These are phyloP conservation scores for Umbelopsis isabellina DNA, from an alignment of 192 early-diverging fungal genomes.

Conservation along the genomic window DNA sequence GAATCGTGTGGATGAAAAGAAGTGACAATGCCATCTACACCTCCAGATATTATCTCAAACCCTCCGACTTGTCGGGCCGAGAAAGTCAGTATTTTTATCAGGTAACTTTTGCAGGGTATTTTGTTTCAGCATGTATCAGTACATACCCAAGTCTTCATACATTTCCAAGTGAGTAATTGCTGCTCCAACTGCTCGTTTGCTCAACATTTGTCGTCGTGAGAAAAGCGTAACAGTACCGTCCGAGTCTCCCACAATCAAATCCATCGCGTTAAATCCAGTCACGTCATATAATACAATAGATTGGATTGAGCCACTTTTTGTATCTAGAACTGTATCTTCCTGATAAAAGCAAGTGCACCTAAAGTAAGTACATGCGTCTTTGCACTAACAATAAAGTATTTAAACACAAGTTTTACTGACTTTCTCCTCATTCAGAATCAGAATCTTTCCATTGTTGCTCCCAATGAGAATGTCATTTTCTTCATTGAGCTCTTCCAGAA, in stretches of 20 bases:
- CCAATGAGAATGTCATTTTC: constrained; percentile 43
- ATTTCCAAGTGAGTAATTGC: constrained; percentile 29
- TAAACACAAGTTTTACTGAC: not conserved
- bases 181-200: constrained; percentile 31
- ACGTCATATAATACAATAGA: constrained; percentile 35
- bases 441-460: constrained; percentile 31
- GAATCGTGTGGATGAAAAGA: constrained; percentile 33
- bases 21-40: constrained; percentile 33
- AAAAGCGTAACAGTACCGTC: constrained; percentile 40
- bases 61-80: constrained; percentile 31
- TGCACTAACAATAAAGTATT: not conserved
- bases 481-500: constrained; percentile 37
- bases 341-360: not conserved
- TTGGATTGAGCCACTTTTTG: constrained; percentile 44
- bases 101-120: not conserved
- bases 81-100: not conserved
- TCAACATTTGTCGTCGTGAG: constrained; percentile 35
- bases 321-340: constrained; percentile 41
- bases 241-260: constrained; percentile 42
- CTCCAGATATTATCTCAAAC: constrained; percentile 42
- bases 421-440: constrained; percentile 41
- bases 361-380: not conserved
- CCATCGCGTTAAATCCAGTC: constrained; percentile 31
- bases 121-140: no score
- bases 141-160: constrained; percentile 34